Conservation (phyloP, 2,329 filamentous ascomycete genomes). For the Claviceps africana region DNA sequence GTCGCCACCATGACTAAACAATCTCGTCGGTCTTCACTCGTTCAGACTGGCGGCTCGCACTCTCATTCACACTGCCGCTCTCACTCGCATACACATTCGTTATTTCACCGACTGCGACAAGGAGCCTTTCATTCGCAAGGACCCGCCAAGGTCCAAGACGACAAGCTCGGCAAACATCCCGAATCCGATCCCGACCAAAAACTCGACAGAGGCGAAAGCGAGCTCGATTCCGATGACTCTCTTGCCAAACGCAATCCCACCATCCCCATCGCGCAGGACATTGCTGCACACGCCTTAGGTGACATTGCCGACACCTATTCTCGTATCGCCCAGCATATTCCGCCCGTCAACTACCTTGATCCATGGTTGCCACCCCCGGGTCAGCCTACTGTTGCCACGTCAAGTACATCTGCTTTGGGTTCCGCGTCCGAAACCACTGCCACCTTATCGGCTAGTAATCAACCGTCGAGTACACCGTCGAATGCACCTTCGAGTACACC, state of each 20-base stretch:
- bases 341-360: conserved; percentile 39
- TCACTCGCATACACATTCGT: conserved; percentile 15
- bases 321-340: conserved; percentile 39
- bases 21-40: conserved; percentile 23
- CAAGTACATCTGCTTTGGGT: conserved; percentile 25
- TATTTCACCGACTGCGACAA: conserved; percentile 10
- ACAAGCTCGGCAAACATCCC: conserved; percentile 7
- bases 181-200: conserved; percentile 14
- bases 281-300: conserved; percentile 3
- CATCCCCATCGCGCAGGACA: conserved; percentile 8
- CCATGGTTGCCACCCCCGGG: conserved; percentile 26
- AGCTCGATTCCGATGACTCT: conserved; percentile 5
- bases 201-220: conserved; percentile 9
- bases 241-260: conserved; percentile 2
- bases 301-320: conserved; percentile 15
- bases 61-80: conserved; percentile 11
- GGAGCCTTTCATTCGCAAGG: conserved; percentile 7
- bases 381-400: conserved; percentile 26
- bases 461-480: conserved; percentile 11
- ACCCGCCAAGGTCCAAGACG: neutral
- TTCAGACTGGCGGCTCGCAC: conserved; percentile 18
- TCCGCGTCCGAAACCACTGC: conserved; percentile 23
- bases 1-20: conserved; percentile 20
- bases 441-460: conserved; percentile 16
- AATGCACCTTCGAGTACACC: no score